Evolutionary conservation across 257 asterid species (phyloP).

Genomic region (Gentiana macrophylla): DNA sequence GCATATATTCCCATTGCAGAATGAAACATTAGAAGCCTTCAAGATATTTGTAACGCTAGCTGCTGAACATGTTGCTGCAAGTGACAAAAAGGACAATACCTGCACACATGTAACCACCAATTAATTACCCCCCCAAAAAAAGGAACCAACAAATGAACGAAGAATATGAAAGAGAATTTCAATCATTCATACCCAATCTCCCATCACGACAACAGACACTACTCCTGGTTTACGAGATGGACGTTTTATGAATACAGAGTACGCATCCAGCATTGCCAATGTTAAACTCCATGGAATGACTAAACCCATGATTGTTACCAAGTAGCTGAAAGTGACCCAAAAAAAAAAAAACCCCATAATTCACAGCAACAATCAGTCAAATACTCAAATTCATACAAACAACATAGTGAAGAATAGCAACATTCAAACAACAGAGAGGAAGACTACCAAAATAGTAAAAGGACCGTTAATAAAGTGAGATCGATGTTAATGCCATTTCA

Average conservation of each 20-base stretch:
- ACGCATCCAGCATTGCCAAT: conserved; percentile 62
- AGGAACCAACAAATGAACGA: conserved; percentile 1
- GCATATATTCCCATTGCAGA: conserved; percentile 50
- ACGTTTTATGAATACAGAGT: conserved; percentile 51
- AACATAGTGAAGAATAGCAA: too few species aligned
- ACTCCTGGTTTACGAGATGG: conserved; percentile 51
- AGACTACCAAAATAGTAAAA: too few species aligned
- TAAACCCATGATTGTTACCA: conserved; percentile 82
- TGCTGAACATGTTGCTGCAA: conserved; percentile 80
- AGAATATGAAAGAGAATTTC: neutral
- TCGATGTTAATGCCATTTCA: too few species aligned
- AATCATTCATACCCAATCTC: conserved; percentile 60
- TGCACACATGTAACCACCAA: conserved; percentile 3
- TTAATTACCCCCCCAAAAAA: neutral
- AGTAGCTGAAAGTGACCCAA: conserved; percentile 44
- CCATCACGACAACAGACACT: conserved; percentile 49
- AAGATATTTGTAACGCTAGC: conserved; percentile 63
- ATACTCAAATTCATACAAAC: too few species aligned
- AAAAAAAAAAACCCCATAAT: neutral
- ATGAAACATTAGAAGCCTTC: conserved; percentile 36
- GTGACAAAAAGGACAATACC: conserved; percentile 65
- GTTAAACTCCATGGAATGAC: conserved; percentile 92
- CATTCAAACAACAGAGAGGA: too few species aligned
- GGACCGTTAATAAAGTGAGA: too few species aligned
- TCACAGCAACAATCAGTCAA: neutral